Evolutionary conservation across 2,329 filamentous ascomycete genomes (phyloP).

Genomic region (Aspergillus persii): DNA sequence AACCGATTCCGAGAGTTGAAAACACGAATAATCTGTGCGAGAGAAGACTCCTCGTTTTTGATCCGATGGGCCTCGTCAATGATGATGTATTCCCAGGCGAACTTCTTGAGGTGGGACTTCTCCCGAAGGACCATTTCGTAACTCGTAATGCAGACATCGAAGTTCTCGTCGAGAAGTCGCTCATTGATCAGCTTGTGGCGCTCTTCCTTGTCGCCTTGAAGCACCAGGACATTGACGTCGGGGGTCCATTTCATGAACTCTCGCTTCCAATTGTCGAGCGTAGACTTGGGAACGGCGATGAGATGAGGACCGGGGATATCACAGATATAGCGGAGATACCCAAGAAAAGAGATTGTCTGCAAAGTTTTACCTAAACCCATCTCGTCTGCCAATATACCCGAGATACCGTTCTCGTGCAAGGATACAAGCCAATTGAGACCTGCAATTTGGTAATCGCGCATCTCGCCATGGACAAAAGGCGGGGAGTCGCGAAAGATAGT

Average conservation of each 20-base stretch:
- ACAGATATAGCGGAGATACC: constrained; percentile 87
- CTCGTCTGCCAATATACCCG: constrained; percentile 94
- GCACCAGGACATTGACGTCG: constrained; percentile 87
- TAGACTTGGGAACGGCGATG: constrained; percentile 91
- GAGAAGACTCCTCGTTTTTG: constrained; percentile 97
- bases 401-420: constrained; percentile 97
- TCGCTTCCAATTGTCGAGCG: constrained; percentile 95
- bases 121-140: constrained; percentile 99
- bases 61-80: constrained; percentile 98
- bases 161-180: constrained; percentile 87
- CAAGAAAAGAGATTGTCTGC: constrained; percentile 94
- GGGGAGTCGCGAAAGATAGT: constrained; percentile 94
- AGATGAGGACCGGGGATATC: constrained; percentile 89
- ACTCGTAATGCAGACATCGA: constrained; percentile 96
- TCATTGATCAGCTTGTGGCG: constrained; percentile 85
- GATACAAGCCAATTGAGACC: constrained; percentile 98
- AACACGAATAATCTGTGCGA: constrained; percentile 92
- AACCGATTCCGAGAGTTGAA: constrained; percentile 95
- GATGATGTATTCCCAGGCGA: constrained; percentile 99
- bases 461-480: constrained; percentile 77
- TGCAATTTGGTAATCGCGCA: constrained; percentile 95
- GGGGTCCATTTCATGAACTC: constrained; percentile 94
- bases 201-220: constrained; percentile 95
- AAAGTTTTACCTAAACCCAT: constrained; percentile 98
- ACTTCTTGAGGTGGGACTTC: constrained; percentile 92